A percentile compares a stretch with the other conserved stretches of the same genome.
These are phyloP conservation scores for Zygotorulaspora mrakii DNA, from an alignment of 1,139 yeast genomes.

Conservation along the genomic window DNA sequence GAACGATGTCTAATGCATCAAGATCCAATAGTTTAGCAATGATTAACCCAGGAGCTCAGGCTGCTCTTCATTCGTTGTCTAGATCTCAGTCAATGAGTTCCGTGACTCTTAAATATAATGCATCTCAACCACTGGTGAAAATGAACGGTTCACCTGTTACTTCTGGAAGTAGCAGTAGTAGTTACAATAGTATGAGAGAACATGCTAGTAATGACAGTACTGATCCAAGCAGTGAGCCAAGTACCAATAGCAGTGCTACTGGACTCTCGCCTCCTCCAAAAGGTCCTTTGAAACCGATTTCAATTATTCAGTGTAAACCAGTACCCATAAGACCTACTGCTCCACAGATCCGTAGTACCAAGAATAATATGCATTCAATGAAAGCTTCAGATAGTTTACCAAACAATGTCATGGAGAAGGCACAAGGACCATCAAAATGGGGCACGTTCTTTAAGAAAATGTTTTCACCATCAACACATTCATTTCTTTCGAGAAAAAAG, in stretches of 20 bases:
- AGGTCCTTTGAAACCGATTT: slow-evolving; percentile 2
- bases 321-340: not conserved
- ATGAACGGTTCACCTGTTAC: slow-evolving; percentile 6
- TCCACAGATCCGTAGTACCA: no score
- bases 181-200: slow-evolving; percentile 13
- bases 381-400: not conserved
- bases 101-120: slow-evolving; percentile 1
- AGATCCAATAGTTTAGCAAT: slow-evolving; percentile 13
- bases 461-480: slow-evolving; percentile 8
- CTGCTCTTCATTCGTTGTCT: slow-evolving; percentile 3
- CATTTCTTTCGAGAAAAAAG: slow-evolving; percentile 2
- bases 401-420: slow-evolving; percentile 1
- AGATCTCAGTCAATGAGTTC: slow-evolving; percentile 14
- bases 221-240: slow-evolving; percentile 10
- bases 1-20: slow-evolving; percentile 1
- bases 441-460: slow-evolving; percentile 16
- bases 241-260: slow-evolving; percentile 10
- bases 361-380: not conserved
- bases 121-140: not conserved
- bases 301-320: no score
- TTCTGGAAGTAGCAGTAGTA: slow-evolving; percentile 11
- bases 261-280: slow-evolving; percentile 6
- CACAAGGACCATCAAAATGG: slow-evolving; percentile 2
- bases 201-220: slow-evolving; percentile 13
- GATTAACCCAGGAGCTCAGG: not conserved